These are phyloP conservation scores for Wickerhamiella dianesei DNA, from an alignment of 805 yeast genomes.

Conservation along the genomic window DNA sequence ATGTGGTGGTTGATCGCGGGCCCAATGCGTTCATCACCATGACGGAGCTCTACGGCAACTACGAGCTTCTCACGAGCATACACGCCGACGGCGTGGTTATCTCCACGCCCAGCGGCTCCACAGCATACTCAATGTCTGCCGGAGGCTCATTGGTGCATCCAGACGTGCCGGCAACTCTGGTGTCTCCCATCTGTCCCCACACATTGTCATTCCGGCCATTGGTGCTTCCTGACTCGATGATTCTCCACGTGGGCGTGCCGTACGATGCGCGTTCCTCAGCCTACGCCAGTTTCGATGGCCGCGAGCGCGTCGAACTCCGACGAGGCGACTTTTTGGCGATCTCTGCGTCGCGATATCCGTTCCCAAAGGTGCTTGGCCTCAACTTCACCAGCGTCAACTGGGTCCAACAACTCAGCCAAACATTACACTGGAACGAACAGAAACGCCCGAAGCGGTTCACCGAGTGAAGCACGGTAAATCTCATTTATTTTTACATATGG, in stretches of 20 bases:
- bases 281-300: constrained; percentile 95
- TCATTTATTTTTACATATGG: background rate
- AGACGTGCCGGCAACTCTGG: constrained; percentile 78
- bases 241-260: constrained; percentile 70
- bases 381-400: constrained; percentile 50
- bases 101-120: constrained; percentile 93
- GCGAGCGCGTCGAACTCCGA: constrained; percentile 63
- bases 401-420: constrained; percentile 61
- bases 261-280: constrained; percentile 74
- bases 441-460: constrained; percentile 59
- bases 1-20: constrained; percentile 82
- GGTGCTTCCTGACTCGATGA: constrained; percentile 85
- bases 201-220: constrained; percentile 88
- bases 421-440: constrained; percentile 87
- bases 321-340: constrained; percentile 79
- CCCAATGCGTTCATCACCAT: constrained; percentile 86
- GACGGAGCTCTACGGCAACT: constrained; percentile 82
- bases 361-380: constrained; percentile 66
- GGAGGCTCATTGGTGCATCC: constrained; percentile 95
- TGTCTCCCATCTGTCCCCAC: constrained; percentile 95
- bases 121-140: constrained; percentile 89
- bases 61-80: constrained; percentile 68
- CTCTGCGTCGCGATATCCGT: constrained; percentile 78
- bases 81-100: constrained; percentile 90
- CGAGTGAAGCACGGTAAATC: constrained; percentile 6